Evolutionary conservation across 441 rosid genomes (phyloP), one percentile per base, ranked within the genome.

Genomic region (Eruca vesicaria): DNA sequence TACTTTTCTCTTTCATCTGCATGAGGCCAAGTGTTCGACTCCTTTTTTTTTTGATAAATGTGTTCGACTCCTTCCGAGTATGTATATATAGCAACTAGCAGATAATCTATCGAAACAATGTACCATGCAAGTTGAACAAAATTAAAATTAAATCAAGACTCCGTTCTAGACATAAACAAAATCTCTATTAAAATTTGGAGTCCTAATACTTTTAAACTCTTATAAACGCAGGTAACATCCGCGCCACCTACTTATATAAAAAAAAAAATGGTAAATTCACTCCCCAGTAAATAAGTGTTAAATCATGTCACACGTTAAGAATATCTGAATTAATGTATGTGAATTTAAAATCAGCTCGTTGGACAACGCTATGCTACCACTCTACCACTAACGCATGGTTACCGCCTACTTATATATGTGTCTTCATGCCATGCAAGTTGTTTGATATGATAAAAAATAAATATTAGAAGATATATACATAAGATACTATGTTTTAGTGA

Each of bases 11-110:
- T 29, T 53, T 6, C 10, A 31, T 29, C 15, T 12, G 28, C 33
- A 43, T 20, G 28, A n/a, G 36, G 52, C 55, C 75, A 55, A 48
- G 16, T 48, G 62, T 62, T 48, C 68, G 35, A 62, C 12, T 62
- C 61, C 16, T 14, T 55, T n/a, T n/a, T n/a, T n/a, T n/a, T n/a
- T n/a, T n/a, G n/a, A n/a, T n/a, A n/a, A n/a, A n/a, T n/a, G 16
- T 48, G 62, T 62, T 48, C 68, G 35, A 62, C 12, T 62, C 61
- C 16, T 14, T 55, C 59, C 23, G 32, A 45, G 5, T n/a, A 43
- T 43, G 52, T 29, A 29, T 55, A 41, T 69, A 31, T 57, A 60
- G 32, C 23, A 69, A 57, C 28, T 26, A 38, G 12, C 26, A 6
- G 15, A 55, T 21, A 14, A 7, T 12, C 19, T 55, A 23, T 31